Evolutionary conservation across 768 basidiomycete genomes (phyloP).

Genomic region (Leucocoprinus birnbaumii): DNA sequence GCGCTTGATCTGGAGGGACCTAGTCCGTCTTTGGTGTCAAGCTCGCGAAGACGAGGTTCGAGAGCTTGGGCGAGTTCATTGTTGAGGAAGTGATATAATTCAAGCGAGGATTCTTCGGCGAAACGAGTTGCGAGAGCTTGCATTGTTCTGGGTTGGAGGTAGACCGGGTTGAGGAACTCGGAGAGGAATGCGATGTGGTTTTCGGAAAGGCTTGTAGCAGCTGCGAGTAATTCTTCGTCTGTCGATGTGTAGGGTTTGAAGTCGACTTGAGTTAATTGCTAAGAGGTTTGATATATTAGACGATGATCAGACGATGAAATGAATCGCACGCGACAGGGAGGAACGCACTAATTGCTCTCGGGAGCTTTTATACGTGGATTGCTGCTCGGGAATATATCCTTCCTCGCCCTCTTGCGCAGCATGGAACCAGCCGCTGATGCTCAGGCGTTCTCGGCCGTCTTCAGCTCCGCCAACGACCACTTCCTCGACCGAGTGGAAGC

Average conservation of each 20-base stretch:
- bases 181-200: constrained; percentile 71
- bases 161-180: constrained; percentile 85
- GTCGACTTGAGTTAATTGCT: constrained; percentile 62
- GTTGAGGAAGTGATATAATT: constrained; percentile 83
- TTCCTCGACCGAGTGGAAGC: constrained; percentile 97
- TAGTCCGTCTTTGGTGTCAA: constrained; percentile 64
- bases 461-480: constrained; percentile 80
- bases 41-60: constrained; percentile 58
- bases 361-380: constrained; percentile 65
- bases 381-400: constrained; percentile 61
- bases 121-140: constrained; percentile 78
- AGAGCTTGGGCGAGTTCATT: constrained; percentile 66
- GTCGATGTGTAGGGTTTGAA: constrained; percentile 54
- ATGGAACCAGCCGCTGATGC: constrained; percentile 98
- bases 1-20: constrained; percentile 45
- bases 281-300: constrained; percentile 14
- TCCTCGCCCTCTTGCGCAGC: constrained; percentile 88
- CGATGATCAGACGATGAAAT: constrained; percentile 1
- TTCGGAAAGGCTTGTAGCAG: constrained; percentile 50
- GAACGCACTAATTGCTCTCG: constrained; percentile 89
- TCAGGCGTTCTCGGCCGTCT: constrained; percentile 73
- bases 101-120: constrained; percentile 81
- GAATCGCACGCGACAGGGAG: constrained; percentile 9
- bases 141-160: constrained; percentile 81
- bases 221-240: constrained; percentile 40